Base-by-base conservation (phyloP, 2,329 filamentous ascomycete genomes). In the Corynespora cassiicola region DNA sequence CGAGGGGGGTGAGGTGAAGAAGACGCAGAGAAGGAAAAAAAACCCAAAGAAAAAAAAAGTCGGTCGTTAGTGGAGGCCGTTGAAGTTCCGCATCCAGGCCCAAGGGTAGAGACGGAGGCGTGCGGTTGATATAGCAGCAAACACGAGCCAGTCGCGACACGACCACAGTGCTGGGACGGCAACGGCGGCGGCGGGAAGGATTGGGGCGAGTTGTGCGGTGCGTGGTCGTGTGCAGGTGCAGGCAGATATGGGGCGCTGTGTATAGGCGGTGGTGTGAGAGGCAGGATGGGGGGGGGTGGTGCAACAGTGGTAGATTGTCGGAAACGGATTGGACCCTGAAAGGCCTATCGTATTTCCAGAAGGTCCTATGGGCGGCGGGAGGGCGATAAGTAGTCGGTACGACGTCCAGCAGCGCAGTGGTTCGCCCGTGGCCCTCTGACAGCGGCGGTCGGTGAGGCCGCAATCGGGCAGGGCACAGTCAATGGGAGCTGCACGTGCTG, bases 241-340 rank as follows among this genome's bases (percentile, higher is more conserved):
- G 40, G 47, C 36, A 53, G 56, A 58, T 52, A 53, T 51, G 44
- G n/a, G n/a, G n/a, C n/a, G n/a, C n/a, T n/a, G n/a, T n/a, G n/a
- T n/a, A n/a, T n/a, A n/a, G n/a, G n/a, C n/a, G 48, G 39, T 49
- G 50, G 56, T 56, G 54, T 51, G 47, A 49, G 47, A 21, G 34
- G 46, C 36, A 31, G 45, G 31, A 35, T 42, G 32, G 42, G 39
- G 43, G 42, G n/a, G n/a, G n/a, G n/a, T n/a, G n/a, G n/a, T n/a
- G n/a, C n/a, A n/a, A n/a, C n/a, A n/a, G n/a, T n/a, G n/a, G n/a
- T n/a, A n/a, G n/a, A n/a, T n/a, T n/a, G n/a, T n/a, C n/a, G n/a
- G n/a, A n/a, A n/a, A n/a, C n/a, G n/a, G n/a, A n/a, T n/a, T n/a
- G n/a, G n/a, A n/a, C n/a, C n/a, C n/a, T n/a, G n/a, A n/a, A n/a